Conservation (phyloP, 208 protist genomes). For the Crithidia fasciculata region DNA sequence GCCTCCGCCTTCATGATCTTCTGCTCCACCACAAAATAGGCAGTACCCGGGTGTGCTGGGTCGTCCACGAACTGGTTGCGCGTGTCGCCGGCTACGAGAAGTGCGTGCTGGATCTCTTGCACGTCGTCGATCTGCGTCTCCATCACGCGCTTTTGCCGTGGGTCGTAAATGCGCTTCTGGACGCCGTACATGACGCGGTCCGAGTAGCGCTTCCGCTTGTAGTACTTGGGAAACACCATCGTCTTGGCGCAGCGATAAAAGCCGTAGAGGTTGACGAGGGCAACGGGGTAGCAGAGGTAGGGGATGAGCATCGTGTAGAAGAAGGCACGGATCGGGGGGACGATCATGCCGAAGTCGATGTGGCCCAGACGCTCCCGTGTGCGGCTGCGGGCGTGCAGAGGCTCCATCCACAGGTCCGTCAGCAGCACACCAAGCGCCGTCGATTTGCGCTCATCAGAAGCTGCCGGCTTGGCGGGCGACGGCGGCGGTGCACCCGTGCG, state of each 20-base stretch:
- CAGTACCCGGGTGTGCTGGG: constrained; percentile 51
- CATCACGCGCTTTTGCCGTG: constrained; percentile 46
- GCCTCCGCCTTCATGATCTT: constrained; percentile 86
- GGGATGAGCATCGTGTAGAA: constrained; percentile 80
- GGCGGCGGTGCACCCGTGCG: constrained; percentile 4
- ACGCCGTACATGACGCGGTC: constrained; percentile 84
- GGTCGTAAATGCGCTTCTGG: constrained; percentile 82
- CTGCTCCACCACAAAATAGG: constrained; percentile 89
- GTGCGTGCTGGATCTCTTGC: constrained; percentile 76
- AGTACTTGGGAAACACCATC: constrained; percentile 70
- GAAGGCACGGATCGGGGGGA: constrained; percentile 77
- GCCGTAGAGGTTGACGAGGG: constrained; percentile 67
- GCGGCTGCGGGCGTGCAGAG: constrained; percentile 73
- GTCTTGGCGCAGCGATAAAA: constrained; percentile 82
- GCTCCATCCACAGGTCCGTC: constrained; percentile 81
- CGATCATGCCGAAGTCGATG: constrained; percentile 90
- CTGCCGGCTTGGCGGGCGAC: neutral
- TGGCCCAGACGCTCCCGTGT: constrained; percentile 74
- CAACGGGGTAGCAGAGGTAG: constrained; percentile 81
- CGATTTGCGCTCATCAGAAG: neutral
- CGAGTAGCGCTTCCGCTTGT: constrained; percentile 71
- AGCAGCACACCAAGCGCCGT: constrained; percentile 45
- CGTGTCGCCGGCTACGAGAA: constrained; percentile 53
- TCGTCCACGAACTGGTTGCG: constrained; percentile 91
- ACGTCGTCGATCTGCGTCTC: constrained; percentile 76